Percentiles rank a stretch among this genome's conserved stretches.
Conservation (phyloP, 1,284 basidiomycete species). For the Puccinia novopanici region DNA sequence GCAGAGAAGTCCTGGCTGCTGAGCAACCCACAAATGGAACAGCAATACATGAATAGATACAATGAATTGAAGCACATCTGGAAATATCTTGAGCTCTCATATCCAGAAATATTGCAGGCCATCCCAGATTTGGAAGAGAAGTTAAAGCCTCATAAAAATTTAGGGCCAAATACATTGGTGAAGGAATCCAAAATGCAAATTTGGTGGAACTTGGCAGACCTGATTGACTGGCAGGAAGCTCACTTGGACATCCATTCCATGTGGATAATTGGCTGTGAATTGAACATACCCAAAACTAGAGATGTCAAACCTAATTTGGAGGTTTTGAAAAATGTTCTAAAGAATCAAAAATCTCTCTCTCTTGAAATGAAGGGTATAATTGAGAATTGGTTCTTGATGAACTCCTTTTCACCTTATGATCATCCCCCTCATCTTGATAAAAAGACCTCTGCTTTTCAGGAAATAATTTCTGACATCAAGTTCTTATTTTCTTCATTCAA, state of each 20-base stretch:
- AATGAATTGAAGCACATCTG: not conserved
- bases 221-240: constrained; percentile 1
- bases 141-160: not conserved
- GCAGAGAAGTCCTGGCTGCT: too few relatives aligned
- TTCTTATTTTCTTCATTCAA: too few relatives aligned
- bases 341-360: too few relatives aligned
- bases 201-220: constrained; percentile 11
- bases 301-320: too few relatives aligned
- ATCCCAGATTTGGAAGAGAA: not conserved
- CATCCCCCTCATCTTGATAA: too few relatives aligned
- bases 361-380: not conserved
- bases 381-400: not conserved
- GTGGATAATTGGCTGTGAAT: too few relatives aligned
- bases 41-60: not conserved
- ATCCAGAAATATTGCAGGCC: not conserved
- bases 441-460: too few relatives aligned
- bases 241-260: too few relatives aligned
- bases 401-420: not conserved
- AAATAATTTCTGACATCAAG: too few relatives aligned
- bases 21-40: too few relatives aligned
- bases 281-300: too few relatives aligned
- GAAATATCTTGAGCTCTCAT: not conserved
- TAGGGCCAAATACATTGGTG: not conserved
- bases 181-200: not conserved
- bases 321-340: too few relatives aligned